These are phyloP conservation scores for Rhizophagus prolifer DNA, from an alignment of 192 early-diverging fungal species.

Conservation along the genomic window DNA sequence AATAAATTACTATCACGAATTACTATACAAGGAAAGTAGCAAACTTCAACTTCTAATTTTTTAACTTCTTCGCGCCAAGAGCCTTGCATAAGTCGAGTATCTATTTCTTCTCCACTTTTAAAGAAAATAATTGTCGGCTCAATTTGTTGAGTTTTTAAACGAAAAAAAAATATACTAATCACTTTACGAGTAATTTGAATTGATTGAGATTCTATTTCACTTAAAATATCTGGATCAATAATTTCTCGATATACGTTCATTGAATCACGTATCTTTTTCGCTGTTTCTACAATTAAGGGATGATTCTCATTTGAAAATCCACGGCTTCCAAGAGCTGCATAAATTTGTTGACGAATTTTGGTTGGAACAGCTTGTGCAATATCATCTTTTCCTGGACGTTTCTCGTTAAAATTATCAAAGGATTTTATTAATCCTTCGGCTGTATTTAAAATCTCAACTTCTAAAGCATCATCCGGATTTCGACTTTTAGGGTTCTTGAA, in stretches of 20 bases:
- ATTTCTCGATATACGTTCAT: neutral
- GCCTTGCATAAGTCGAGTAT: slow-evolving; percentile 4
- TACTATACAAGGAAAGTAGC: neutral
- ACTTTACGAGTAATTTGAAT: slow-evolving; percentile 5
- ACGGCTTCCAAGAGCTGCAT: neutral
- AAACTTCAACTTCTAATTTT: slow-evolving; percentile 19
- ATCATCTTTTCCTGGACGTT: slow-evolving; percentile 1
- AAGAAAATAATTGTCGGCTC: neutral
- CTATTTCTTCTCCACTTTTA: neutral
- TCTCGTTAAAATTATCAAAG: neutral
- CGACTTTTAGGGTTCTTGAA: neutral
- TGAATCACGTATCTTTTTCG: neutral
- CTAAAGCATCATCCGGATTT: neutral
- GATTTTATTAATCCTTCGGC: neutral
- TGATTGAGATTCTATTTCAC: neutral
- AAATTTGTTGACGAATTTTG: slow-evolving; percentile 22
- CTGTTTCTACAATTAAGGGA: neutral
- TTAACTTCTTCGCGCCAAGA: neutral
- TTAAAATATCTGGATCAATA: neutral
- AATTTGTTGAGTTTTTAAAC: neutral
- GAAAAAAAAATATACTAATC: neutral
- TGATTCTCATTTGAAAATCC: slow-evolving; percentile 14
- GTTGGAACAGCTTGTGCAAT: neutral
- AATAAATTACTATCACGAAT: neutral
- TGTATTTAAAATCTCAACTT: neutral